phyloP scores from a whole-genome alignment of 306 rosid species.

The Vigna radiata region DNA sequence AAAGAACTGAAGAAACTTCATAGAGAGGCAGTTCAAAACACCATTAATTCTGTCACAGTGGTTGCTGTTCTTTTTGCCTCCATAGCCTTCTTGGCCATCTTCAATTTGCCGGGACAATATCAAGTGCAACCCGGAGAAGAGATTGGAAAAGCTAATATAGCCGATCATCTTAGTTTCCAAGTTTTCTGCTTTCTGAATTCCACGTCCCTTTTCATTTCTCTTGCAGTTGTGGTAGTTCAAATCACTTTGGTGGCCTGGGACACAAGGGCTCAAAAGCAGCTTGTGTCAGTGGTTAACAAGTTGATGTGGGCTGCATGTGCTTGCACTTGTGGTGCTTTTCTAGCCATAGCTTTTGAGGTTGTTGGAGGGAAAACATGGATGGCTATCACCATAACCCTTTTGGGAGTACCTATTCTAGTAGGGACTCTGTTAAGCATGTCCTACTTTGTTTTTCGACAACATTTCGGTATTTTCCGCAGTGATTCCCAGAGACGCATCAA shows the following conservation, averaged over 20 bases:
- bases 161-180: slow-evolving; percentile 63
- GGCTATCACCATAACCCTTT: slow-evolving; percentile 75
- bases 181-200: slow-evolving; percentile 84
- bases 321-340: slow-evolving; percentile 92
- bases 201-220: slow-evolving; percentile 87
- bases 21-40: slow-evolving; percentile 92
- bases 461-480: slow-evolving; percentile 61
- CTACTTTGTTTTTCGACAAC: slow-evolving; percentile 90
- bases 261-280: slow-evolving; percentile 88
- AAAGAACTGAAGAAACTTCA: slow-evolving; percentile 94
- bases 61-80: slow-evolving; percentile 97
- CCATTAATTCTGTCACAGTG: slow-evolving; percentile 81
- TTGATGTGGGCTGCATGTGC: slow-evolving; percentile 98
- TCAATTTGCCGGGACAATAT: slow-evolving; percentile 96
- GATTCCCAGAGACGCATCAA: slow-evolving; percentile 90
- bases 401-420: slow-evolving; percentile 79
- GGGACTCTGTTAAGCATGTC: slow-evolving; percentile 91
- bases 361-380: slow-evolving; percentile 80
- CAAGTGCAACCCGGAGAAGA: slow-evolving; percentile 1
- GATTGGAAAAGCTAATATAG: slow-evolving; percentile 72
- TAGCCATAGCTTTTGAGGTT: slow-evolving; percentile 76
- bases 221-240: slow-evolving; percentile 95
- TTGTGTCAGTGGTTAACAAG: slow-evolving; percentile 93
- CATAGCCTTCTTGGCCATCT: slow-evolving; percentile 93
- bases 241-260: slow-evolving; percentile 99